These are phyloP conservation scores for Aquilaria yunnanensis DNA, from an alignment of 345 rosid genomes.

Conservation along the genomic window DNA sequence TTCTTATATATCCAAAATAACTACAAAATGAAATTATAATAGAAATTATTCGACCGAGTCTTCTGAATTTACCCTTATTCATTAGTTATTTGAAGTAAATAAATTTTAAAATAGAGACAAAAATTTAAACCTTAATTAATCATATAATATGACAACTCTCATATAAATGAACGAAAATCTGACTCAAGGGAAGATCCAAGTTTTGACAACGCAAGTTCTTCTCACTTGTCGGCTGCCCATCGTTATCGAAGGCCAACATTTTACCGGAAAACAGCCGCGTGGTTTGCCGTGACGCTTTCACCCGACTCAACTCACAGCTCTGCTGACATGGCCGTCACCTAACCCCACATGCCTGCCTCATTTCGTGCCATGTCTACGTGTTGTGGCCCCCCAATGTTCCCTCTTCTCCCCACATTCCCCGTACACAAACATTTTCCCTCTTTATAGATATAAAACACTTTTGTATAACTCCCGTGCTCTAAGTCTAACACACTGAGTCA, in stretches of 20 bases:
- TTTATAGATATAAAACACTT: too few species aligned
- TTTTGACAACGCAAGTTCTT: not conserved
- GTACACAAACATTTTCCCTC: not conserved
- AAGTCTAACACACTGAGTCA: constrained; percentile 4
- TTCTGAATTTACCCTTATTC: too few species aligned
- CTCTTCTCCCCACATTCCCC: constrained; percentile 22
- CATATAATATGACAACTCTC: too few species aligned
- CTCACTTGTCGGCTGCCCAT: constrained; percentile 29
- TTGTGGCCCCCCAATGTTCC: constrained; percentile 38
- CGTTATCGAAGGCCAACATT: constrained; percentile 34
- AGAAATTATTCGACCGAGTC: too few species aligned
- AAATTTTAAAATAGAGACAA: too few species aligned
- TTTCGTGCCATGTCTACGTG: constrained; percentile 46
- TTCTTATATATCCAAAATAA: too few species aligned
- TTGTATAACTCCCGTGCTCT: not conserved
- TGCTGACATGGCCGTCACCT: constrained; percentile 56
- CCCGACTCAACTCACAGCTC: constrained; percentile 4
- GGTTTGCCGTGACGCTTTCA: constrained; percentile 21
- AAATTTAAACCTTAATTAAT: too few species aligned
- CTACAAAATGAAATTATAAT: too few species aligned
- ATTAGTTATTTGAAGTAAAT: too few species aligned
- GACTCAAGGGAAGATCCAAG: too few species aligned
- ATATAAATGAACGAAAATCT: too few species aligned
- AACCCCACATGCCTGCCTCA: constrained; percentile 72
- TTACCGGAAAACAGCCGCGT: constrained; percentile 33